Conservation (phyloP, 805 yeast species). For the Starmerella geochares region DNA sequence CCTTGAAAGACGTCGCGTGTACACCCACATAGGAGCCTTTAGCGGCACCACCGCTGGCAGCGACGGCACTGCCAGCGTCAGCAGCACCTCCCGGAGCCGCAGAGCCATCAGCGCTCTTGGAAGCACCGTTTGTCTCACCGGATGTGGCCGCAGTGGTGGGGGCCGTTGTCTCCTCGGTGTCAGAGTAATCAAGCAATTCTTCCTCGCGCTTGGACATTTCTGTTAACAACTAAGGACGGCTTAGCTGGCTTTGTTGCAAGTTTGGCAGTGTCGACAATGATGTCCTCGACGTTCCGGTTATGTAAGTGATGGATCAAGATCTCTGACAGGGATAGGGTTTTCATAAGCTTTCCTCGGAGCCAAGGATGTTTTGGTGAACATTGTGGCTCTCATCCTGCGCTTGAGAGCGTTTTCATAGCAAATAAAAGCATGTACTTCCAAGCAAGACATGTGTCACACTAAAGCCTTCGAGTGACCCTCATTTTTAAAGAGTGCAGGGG, state of each 20-base stretch:
- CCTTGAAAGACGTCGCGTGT: slow-evolving; percentile 97
- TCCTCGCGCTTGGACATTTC: slow-evolving; percentile 56
- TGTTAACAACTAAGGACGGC: background rate
- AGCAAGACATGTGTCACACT: too few relatives aligned
- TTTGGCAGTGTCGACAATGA: background rate
- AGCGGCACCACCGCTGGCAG: slow-evolving; percentile 36
- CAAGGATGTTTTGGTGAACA: too few relatives aligned
- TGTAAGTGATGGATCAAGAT: background rate
- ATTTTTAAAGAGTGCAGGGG: too few relatives aligned
- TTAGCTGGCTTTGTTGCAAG: background rate
- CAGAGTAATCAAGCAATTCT: slow-evolving; percentile 98
- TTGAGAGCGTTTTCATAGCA: too few relatives aligned
- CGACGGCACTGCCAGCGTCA: slow-evolving; percentile 24
- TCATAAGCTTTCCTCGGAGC: too few relatives aligned
- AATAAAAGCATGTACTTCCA: too few relatives aligned
- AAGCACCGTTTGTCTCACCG: background rate
- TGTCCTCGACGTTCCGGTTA: background rate
- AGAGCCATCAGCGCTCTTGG: slow-evolving; percentile 9
- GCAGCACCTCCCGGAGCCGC: slow-evolving; percentile 35
- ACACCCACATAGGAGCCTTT: slow-evolving; percentile 97
- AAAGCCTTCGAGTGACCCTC: too few relatives aligned
- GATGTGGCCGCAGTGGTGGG: slow-evolving; percentile 25
- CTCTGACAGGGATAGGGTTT: background rate
- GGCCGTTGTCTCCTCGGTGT: slow-evolving; percentile 84
- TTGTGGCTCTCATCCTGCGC: too few relatives aligned